Base-by-base conservation (phyloP, 1,139 yeast genomes). In the Protomyces arabidopsidicola region DNA sequence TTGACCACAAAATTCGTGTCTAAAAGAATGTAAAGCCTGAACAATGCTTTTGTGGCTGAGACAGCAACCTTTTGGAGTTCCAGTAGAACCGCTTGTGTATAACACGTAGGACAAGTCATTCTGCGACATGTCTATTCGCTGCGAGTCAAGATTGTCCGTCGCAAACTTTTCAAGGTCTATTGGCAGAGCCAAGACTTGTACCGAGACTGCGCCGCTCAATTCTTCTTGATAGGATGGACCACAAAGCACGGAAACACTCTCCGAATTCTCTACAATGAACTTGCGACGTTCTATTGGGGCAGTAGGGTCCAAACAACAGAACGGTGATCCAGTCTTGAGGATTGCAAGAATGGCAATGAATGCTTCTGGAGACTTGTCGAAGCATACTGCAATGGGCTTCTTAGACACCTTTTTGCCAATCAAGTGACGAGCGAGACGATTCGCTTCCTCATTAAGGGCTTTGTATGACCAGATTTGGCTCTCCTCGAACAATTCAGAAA, bases 1-100 rank as follows among this genome's bases (percentile, higher is more conserved):
- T 4, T 67, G 65, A 3, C 69, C 70, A 4, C 45, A 24, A 53
- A 70, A 69, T 45, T 67, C 68, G 14, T 51, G 48, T 38, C 63
- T 65, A 51, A 70, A 70, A 3, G 72, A 70, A n/a, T 67, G 60
- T 63, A 70, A 65, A 9, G 68, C 71, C 45, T 70, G 72, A 8
- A 82, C 79, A 1, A 84, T 81, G 69, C 78, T 79, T 53, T 75
- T 73, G 65, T 87, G 89, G 3, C 83, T 77, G 68, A 87, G 75
- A 53, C 82, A 80, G 34, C 86, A 90, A 55, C 93, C 91, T 73
- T 87, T 87, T 16, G 91, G 91, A 64, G 78, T 74, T 22, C 90
- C 90, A 1, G 91, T 86, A 22, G 91, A 85, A 31, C 93, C 91
- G 2, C 90, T 85, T 9, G 95, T 88, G 74, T 70, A 70, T 10